Conservation (phyloP, 148 eudicot species). For the Beta vulgaris region DNA sequence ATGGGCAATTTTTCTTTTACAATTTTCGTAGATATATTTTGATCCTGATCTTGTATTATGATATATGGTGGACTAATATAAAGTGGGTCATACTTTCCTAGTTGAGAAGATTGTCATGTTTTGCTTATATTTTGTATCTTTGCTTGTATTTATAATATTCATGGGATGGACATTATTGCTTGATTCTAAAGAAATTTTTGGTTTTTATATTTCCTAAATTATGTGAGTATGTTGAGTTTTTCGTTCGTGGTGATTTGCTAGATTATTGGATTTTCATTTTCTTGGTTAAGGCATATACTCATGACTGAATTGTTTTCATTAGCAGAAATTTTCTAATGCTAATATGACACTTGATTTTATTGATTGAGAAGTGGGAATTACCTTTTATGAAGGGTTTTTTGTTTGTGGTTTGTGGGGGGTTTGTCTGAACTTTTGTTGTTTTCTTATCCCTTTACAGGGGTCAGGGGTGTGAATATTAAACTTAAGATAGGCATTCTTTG, state of each 20-base stretch:
- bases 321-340: not conserved
- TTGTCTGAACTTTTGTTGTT: not conserved
- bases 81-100: constrained; percentile 14
- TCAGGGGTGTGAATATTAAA: constrained; percentile 9
- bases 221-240: not conserved
- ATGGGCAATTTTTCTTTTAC: too few species aligned
- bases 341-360: not conserved
- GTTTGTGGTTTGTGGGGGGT: not conserved
- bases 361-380: not conserved
- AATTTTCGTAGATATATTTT: not conserved
- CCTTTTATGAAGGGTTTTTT: not conserved
- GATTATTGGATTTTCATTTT: not conserved
- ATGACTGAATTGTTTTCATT: not conserved
- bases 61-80: not conserved
- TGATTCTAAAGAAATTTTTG: not conserved
- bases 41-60: not conserved
- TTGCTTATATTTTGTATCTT: not conserved
- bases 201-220: not conserved
- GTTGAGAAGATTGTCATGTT: not conserved
- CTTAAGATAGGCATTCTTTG: not conserved
- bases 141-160: not conserved
- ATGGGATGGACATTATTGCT: not conserved
- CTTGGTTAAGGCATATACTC: not conserved
- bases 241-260: not conserved
- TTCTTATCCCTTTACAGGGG: not conserved